These are phyloP conservation scores for Gloeophyllum trabeum DNA, from an alignment of 768 basidiomycete genomes.

Conservation along the genomic window DNA sequence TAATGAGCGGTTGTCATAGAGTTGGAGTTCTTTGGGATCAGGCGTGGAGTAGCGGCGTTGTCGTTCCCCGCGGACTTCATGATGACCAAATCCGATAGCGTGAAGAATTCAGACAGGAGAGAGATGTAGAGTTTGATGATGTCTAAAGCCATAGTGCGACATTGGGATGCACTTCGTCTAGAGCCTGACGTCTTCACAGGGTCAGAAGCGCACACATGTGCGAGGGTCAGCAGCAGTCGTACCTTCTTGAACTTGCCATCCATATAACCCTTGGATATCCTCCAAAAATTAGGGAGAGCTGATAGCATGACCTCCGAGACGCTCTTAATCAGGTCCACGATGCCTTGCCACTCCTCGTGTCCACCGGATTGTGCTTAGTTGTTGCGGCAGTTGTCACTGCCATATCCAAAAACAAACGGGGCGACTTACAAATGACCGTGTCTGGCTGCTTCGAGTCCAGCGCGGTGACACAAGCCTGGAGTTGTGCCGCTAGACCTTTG, in stretches of 20 bases:
- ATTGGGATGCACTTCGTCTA: constrained; percentile 74
- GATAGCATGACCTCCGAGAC: constrained; percentile 78
- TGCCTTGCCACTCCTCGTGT: constrained; percentile 73
- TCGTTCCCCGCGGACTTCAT: constrained; percentile 34
- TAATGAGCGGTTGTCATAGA: constrained; percentile 77
- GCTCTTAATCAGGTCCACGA: constrained; percentile 70
- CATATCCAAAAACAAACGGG: neutral
- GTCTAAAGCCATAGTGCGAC: constrained; percentile 79
- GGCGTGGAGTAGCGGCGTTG: constrained; percentile 30
- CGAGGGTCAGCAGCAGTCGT: constrained; percentile 8
- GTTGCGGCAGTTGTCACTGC: neutral
- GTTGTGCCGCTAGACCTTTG: constrained; percentile 36
- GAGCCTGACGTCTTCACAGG: constrained; percentile 25
- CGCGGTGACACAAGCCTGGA: constrained; percentile 48
- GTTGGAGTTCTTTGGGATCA: constrained; percentile 72
- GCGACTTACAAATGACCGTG: constrained; percentile 36
- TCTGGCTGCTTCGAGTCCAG: constrained; percentile 60
- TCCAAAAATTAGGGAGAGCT: constrained; percentile 91
- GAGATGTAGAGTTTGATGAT: constrained; percentile 80
- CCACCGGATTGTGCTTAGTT: constrained; percentile 54
- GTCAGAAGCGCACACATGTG: neutral
- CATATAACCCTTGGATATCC: constrained; percentile 80
- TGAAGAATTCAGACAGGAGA: constrained; percentile 78
- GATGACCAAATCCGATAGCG: constrained; percentile 67
- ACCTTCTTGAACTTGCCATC: constrained; percentile 93